Conservation (phyloP, 2,329 filamentous ascomycete genomes). For the Calonectria pseudoturangicola region DNA sequence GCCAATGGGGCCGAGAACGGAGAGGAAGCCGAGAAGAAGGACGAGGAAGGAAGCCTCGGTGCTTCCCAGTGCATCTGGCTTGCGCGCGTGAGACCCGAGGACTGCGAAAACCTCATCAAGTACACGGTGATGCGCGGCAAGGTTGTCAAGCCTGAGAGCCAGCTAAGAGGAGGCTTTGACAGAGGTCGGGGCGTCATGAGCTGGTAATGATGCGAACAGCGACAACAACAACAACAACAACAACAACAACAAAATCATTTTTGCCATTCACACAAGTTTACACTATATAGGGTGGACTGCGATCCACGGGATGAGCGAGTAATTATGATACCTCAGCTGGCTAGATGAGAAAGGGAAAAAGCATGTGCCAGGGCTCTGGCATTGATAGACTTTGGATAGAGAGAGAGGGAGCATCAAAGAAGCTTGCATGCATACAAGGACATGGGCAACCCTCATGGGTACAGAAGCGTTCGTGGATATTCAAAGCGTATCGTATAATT, state of each 20-base stretch:
- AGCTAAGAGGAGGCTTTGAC: conserved; percentile 94
- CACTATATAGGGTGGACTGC: background rate
- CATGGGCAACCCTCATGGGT: background rate
- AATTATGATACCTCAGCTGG: conserved; percentile 27
- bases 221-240: background rate
- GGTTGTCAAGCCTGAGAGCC: conserved; percentile 89
- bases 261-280: background rate
- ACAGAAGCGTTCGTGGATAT: background rate
- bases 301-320: background rate
- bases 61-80: conserved; percentile 96
- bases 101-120: conserved; percentile 93
- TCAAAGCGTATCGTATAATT: no score
- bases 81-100: conserved; percentile 87
- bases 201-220: conserved; percentile 77
- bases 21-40: conserved; percentile 49
- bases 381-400: conserved; percentile 27
- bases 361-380: background rate
- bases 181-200: conserved; percentile 86
- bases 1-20: conserved; percentile 52
- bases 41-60: conserved; percentile 65
- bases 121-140: conserved; percentile 96
- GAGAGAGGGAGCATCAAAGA: background rate
- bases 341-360: conserved; percentile 13
- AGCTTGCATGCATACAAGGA: background rate
- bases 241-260: background rate